phyloP scores from a whole-genome alignment of 768 basidiomycete genomes.

The Psilocybe tampanensis region DNA sequence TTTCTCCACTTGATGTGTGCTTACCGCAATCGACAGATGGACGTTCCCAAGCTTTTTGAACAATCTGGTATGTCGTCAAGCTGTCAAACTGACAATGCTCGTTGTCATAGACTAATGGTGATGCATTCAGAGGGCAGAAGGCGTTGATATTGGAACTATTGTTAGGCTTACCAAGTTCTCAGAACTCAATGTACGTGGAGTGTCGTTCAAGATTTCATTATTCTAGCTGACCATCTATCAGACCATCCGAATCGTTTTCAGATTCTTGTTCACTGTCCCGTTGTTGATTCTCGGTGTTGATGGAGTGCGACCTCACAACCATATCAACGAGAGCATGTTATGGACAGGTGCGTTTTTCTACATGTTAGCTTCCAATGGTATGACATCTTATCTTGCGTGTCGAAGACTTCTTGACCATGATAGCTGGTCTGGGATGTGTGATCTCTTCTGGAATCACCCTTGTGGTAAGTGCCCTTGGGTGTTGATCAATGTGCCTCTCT shows the following conservation, averaged over 20 bases:
- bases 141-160: conserved; percentile 66
- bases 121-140: conserved; percentile 62
- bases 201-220: background rate
- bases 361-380: background rate
- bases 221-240: conserved; percentile 26
- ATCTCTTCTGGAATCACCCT: conserved; percentile 78
- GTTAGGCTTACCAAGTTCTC: conserved; percentile 79
- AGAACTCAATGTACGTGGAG: conserved; percentile 72
- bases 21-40: conserved; percentile 42
- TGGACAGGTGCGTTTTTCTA: conserved; percentile 42
- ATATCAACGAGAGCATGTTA: conserved; percentile 64
- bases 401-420: conserved; percentile 60
- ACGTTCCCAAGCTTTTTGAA: conserved; percentile 67
- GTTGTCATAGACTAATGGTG: background rate
- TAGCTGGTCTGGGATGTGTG: conserved; percentile 59
- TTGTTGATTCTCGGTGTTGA: conserved; percentile 69
- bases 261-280: conserved; percentile 71
- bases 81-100: background rate
- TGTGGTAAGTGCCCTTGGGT: conserved; percentile 44
- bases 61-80: conserved; percentile 50
- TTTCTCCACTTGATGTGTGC: conserved; percentile 8
- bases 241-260: conserved; percentile 73
- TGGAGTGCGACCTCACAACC: conserved; percentile 61
- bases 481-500: background rate
- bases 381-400: conserved; percentile 1